Evolutionary conservation across 805 yeast genomes (phyloP).

Genomic region (Yamadazyma scolyti): DNA sequence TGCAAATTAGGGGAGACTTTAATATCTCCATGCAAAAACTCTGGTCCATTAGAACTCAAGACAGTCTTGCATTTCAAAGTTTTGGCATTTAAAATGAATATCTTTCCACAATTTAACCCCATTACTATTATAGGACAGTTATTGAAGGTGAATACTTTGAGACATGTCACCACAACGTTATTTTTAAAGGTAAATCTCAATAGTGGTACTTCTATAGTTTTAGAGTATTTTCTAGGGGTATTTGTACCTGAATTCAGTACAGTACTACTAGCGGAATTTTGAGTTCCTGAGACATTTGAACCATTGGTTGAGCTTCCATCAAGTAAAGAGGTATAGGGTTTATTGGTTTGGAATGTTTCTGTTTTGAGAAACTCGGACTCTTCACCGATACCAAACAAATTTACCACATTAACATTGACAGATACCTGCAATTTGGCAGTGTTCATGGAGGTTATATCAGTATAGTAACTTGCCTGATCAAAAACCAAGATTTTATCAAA

Average conservation of each 20-base stretch:
- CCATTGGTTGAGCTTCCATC: constrained; percentile 7
- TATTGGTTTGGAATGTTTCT: constrained; percentile 13
- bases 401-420: constrained; percentile 49
- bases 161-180: constrained; percentile 35
- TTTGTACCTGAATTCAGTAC: too few species aligned
- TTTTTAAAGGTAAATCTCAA: constrained; percentile 38
- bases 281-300: background rate
- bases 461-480: constrained; percentile 6
- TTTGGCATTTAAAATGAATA: constrained; percentile 56
- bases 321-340: constrained; percentile 18
- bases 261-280: background rate
- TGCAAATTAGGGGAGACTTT: constrained; percentile 9
- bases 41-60: constrained; percentile 7
- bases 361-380: constrained; percentile 20
- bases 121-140: constrained; percentile 47
- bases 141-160: constrained; percentile 26
- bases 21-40: background rate
- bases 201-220: constrained; percentile 42
- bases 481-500: constrained; percentile 9
- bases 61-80: constrained; percentile 40
- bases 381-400: constrained; percentile 37
- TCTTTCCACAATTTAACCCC: constrained; percentile 68
- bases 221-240: constrained; percentile 17
- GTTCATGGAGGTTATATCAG: constrained; percentile 5
- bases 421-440: constrained; percentile 35